Percentiles rank a stretch among this genome's conserved stretches.
These are phyloP conservation scores for Daedaleopsis sinensis DNA, from an alignment of 768 basidiomycete species.

Conservation along the genomic window DNA sequence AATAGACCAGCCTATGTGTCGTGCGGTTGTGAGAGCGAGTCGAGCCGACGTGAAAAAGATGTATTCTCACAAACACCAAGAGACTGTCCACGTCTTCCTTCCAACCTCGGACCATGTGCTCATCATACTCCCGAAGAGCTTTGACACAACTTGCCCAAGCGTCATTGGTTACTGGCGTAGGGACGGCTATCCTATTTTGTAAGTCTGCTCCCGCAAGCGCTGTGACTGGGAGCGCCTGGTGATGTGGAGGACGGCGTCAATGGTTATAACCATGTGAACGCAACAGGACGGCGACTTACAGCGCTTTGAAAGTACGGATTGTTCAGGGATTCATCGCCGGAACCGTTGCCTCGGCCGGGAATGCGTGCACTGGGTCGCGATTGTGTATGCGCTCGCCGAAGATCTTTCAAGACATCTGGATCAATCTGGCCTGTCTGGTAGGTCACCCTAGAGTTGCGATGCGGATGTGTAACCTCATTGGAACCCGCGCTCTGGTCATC, in stretches of 20 bases:
- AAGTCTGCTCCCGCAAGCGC: background rate
- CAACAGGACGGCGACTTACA: background rate
- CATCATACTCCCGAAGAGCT: conserved; percentile 10
- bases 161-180: background rate
- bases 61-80: conserved; percentile 10
- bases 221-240: background rate
- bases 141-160: conserved; percentile 11
- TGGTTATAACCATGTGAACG: background rate
- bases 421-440: too few species aligned
- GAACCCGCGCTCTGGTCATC: too few species aligned
- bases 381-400: too few species aligned
- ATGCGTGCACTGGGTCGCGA: background rate
- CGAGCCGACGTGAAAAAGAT: background rate
- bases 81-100: conserved; percentile 20
- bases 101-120: conserved; percentile 14
- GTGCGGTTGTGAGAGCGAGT: background rate
- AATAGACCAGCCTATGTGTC: conserved; percentile 18
- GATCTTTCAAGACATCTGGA: too few species aligned
- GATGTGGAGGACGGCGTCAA: too few species aligned
- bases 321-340: background rate
- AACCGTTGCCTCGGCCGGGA: too few species aligned
- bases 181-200: background rate
- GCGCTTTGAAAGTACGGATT: background rate
- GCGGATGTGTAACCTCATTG: too few species aligned
- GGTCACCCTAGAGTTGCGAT: too few species aligned